Percentiles rank a stretch among this genome's conserved stretches.
phyloP scores from a whole-genome alignment of 2,329 filamentous ascomycete species.

The Blastomyces parvus region DNA sequence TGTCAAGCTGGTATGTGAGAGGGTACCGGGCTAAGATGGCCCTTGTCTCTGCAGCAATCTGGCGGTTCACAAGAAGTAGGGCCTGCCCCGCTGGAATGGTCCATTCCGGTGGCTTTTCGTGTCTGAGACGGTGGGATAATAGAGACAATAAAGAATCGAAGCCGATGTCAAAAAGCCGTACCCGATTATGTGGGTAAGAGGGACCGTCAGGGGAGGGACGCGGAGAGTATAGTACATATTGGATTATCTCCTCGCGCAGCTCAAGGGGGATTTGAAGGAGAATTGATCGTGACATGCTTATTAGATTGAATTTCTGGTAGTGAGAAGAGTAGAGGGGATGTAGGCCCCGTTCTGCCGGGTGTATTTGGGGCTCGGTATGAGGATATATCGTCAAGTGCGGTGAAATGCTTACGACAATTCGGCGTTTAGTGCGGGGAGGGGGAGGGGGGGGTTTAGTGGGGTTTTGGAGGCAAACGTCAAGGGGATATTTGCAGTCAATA shows the following conservation, averaged over 20 bases:
- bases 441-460: not conserved
- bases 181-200: not conserved
- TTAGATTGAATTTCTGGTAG: not conserved
- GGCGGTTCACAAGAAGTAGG: not conserved
- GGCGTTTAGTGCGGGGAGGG: not conserved
- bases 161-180: not conserved
- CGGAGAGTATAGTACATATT: not conserved
- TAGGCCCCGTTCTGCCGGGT: not conserved
- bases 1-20: not conserved
- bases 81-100: not conserved
- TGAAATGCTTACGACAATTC: too few relatives aligned
- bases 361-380: not conserved
- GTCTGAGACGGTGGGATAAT: not conserved
- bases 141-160: not conserved
- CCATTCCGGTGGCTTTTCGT: not conserved
- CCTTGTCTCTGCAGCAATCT: not conserved
- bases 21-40: not conserved
- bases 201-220: not conserved
- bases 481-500: not conserved
- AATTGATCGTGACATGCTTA: not conserved
- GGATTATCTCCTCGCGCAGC: not conserved
- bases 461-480: not conserved
- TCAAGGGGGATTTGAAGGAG: not conserved
- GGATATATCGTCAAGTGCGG: too few relatives aligned
- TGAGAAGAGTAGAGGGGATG: not conserved